Percentiles rank a stretch among this genome's conserved stretches.
phyloP scores from a whole-genome alignment of 2,329 filamentous ascomycete genomes.

The Ceratocystis alfenasii region DNA sequence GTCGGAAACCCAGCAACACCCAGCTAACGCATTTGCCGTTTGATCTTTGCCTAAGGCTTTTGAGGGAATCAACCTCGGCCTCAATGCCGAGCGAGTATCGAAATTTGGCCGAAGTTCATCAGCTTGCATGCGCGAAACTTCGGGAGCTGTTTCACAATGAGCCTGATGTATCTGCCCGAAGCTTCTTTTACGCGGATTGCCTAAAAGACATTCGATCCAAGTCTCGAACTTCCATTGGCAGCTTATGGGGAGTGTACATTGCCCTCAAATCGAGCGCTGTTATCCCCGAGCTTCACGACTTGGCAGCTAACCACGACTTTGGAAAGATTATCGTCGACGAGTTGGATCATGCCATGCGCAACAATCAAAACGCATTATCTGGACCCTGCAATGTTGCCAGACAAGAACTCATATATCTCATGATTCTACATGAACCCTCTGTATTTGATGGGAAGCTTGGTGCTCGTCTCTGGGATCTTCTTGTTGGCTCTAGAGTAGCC shows the following conservation, averaged over 20 bases:
- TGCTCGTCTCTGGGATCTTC: slow-evolving; percentile 55
- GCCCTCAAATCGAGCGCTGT: slow-evolving; percentile 36
- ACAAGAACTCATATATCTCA: slow-evolving; percentile 44
- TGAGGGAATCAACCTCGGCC: slow-evolving; percentile 57
- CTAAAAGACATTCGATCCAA: slow-evolving; percentile 54
- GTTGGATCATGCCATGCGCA: slow-evolving; percentile 43
- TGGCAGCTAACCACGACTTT: slow-evolving; percentile 51
- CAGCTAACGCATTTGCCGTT: slow-evolving; percentile 35
- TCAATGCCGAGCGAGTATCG: slow-evolving; percentile 39
- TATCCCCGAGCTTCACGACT: slow-evolving; percentile 40
- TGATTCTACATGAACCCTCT: slow-evolving; percentile 50
- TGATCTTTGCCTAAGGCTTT: slow-evolving; percentile 49
- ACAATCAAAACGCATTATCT: slow-evolving; percentile 34
- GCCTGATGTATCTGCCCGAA: slow-evolving; percentile 43
- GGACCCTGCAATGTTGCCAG: slow-evolving; percentile 41
- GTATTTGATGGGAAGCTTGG: slow-evolving; percentile 52
- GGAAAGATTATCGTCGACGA: slow-evolving; percentile 52
- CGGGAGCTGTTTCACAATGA: slow-evolving; percentile 47
- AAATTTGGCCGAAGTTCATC: slow-evolving; percentile 50
- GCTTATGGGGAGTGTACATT: slow-evolving; percentile 51
- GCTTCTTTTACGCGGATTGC: slow-evolving; percentile 53
- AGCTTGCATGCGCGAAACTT: slow-evolving; percentile 51
- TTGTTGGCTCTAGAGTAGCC: slow-evolving; percentile 54
- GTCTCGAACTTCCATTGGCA: slow-evolving; percentile 29
- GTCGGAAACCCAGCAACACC: slow-evolving; percentile 34